Percentiles rank a stretch among this genome's conserved stretches.
Conservation (phyloP, 208 protist species). For the Leishmania mexicana region DNA sequence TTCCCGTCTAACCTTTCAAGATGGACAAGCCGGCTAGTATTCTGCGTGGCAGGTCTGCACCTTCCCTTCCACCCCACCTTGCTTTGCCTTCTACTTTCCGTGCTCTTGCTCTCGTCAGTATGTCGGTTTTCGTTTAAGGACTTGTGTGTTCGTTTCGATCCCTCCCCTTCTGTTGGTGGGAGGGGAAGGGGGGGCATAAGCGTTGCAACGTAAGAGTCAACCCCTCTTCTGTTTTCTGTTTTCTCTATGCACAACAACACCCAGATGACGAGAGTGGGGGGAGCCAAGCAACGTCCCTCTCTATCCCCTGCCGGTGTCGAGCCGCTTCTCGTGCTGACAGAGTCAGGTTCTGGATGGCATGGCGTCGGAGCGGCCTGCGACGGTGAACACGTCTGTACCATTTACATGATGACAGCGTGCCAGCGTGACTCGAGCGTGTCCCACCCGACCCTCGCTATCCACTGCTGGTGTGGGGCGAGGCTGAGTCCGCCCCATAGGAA, state of each 20-base stretch:
- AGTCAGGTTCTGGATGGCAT: background rate
- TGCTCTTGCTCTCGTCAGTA: background rate
- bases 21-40: background rate
- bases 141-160: conserved; percentile 6
- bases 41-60: background rate
- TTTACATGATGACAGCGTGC: background rate
- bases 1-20: background rate
- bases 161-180: background rate
- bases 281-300: background rate
- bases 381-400: background rate
- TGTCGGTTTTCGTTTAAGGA: conserved; percentile 12
- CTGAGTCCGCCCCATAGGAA: background rate
- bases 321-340: background rate
- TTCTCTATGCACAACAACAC: background rate
- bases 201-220: background rate
- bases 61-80: background rate
- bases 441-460: background rate
- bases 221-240: background rate
- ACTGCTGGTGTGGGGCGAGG: background rate
- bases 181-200: background rate
- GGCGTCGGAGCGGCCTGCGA: background rate
- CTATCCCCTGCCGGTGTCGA: background rate
- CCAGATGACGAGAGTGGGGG: background rate
- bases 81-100: conserved; percentile 9
- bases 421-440: background rate